Percentiles rank a stretch among this genome's conserved stretches.
These are phyloP conservation scores for Calonectria henricotiae DNA, from an alignment of 2,329 filamentous ascomycete species.

Conservation along the genomic window DNA sequence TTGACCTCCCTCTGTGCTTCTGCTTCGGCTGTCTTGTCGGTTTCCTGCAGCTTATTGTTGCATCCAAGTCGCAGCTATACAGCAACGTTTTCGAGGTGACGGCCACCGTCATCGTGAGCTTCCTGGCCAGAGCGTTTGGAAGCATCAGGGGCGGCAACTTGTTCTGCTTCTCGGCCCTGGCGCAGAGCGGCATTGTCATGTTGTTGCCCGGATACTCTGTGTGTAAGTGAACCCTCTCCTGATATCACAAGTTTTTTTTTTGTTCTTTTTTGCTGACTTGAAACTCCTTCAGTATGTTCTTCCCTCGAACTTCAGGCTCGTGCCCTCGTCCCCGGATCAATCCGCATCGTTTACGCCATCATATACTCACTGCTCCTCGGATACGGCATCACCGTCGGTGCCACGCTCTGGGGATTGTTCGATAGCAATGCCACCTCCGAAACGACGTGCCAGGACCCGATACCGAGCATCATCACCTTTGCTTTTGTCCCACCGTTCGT, in stretches of 20 bases:
- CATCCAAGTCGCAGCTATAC: constrained; percentile 79
- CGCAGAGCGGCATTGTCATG: constrained; percentile 77
- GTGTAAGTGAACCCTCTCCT: constrained; percentile 56
- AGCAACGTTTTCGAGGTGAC: constrained; percentile 77
- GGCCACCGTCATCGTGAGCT: constrained; percentile 74
- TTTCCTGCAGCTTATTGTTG: constrained; percentile 78
- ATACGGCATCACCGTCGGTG: constrained; percentile 80
- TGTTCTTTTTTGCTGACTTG: not conserved
- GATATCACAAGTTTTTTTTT: not conserved
- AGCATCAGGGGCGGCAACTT: constrained; percentile 68
- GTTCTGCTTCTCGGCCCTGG: constrained; percentile 78
- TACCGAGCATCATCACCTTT: constrained; percentile 70
- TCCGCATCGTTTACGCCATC: constrained; percentile 82
- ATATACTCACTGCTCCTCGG: constrained; percentile 82
- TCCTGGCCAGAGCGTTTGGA: constrained; percentile 75
- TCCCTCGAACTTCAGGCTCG: constrained; percentile 78
- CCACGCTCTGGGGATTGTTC: constrained; percentile 75
- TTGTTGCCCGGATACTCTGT: constrained; percentile 78
- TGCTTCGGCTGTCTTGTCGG: constrained; percentile 80
- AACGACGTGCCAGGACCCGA: constrained; percentile 62
- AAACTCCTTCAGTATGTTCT: constrained; percentile 57
- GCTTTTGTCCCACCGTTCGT: constrained; percentile 83
- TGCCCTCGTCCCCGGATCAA: constrained; percentile 79
- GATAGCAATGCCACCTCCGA: constrained; percentile 68
- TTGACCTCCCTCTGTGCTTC: constrained; percentile 83